Conservation (phyloP, 2,329 filamentous ascomycete genomes). For the Emydomyces testavorans region DNA sequence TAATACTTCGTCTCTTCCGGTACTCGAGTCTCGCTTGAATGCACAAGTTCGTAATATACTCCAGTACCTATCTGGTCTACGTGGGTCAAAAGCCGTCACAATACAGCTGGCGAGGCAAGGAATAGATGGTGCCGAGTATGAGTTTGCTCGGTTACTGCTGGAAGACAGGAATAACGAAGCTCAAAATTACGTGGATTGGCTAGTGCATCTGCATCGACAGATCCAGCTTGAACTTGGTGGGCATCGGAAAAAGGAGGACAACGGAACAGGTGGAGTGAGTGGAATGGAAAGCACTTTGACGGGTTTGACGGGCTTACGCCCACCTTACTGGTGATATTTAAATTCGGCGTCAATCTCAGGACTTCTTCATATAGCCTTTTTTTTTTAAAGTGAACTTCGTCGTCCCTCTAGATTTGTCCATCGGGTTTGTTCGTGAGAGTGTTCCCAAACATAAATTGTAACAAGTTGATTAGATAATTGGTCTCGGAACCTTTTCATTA, state of each 20-base stretch:
- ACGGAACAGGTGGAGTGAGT: conserved; percentile 18
- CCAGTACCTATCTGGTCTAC: conserved; percentile 67
- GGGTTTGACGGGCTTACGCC: conserved; percentile 36
- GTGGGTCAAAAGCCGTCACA: conserved; percentile 77
- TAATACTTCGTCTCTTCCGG: conserved; percentile 65
- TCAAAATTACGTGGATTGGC: conserved; percentile 96
- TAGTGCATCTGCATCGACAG: conserved; percentile 85
- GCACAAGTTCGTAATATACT: conserved; percentile 90
- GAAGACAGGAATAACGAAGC: conserved; percentile 97
- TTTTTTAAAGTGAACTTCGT: too few species aligned
- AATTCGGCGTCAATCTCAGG: too few species aligned
- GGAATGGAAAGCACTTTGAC: conserved; percentile 33
- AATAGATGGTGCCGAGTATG: conserved; percentile 87
- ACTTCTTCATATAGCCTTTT: too few species aligned
- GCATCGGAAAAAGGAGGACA: conserved; percentile 39
- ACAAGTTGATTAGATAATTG: too few species aligned
- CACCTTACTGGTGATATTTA: conserved; percentile 35
- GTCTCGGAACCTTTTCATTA: too few species aligned
- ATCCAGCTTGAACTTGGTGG: conserved; percentile 70
- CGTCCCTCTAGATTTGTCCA: too few species aligned
- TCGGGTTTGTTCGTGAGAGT: too few species aligned
- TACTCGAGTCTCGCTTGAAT: conserved; percentile 84
- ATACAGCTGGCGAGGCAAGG: conserved; percentile 87
- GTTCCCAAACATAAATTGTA: too few species aligned
- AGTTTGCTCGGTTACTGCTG: conserved; percentile 81